These are phyloP conservation scores for Noccaea caerulescens DNA, from an alignment of 345 rosid genomes.

Conservation along the genomic window DNA sequence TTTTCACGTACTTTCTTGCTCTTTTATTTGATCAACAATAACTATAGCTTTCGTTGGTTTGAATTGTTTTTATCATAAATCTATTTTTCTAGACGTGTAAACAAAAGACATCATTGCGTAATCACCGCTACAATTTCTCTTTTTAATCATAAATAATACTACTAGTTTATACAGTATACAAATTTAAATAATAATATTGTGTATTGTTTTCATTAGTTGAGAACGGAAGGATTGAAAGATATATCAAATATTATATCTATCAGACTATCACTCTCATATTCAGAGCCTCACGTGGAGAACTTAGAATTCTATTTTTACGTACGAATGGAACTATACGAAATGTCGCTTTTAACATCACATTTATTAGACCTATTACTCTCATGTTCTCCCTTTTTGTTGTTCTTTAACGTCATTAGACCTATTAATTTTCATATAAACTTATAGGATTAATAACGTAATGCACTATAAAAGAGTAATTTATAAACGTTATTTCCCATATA, in stretches of 20 bases:
- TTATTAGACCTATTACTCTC: slow-evolving; percentile 31
- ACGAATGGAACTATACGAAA: slow-evolving; percentile 27
- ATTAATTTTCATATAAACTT: background rate
- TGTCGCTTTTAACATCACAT: slow-evolving; percentile 29
- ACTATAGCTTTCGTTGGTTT: background rate
- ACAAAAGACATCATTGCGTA: background rate
- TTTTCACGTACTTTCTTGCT: slow-evolving; percentile 7
- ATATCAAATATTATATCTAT: background rate
- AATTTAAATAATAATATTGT: too few species aligned
- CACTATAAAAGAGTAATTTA: background rate
- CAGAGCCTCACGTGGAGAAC: slow-evolving; percentile 44
- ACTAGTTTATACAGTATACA: too few species aligned
- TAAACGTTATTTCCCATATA: background rate
- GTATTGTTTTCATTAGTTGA: background rate
- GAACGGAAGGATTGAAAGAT: slow-evolving; percentile 22
- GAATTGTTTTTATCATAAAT: background rate
- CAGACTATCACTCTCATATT: slow-evolving; percentile 27
- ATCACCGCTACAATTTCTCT: background rate
- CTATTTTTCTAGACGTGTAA: background rate
- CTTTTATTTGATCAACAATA: background rate
- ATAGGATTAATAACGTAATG: background rate
- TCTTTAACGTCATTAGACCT: background rate
- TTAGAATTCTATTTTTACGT: slow-evolving; percentile 23
- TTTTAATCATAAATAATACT: background rate
- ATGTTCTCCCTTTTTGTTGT: background rate